These are phyloP conservation scores for Metarhizium robertsii DNA, from an alignment of 2,329 filamentous ascomycete species.

Conservation along the genomic window DNA sequence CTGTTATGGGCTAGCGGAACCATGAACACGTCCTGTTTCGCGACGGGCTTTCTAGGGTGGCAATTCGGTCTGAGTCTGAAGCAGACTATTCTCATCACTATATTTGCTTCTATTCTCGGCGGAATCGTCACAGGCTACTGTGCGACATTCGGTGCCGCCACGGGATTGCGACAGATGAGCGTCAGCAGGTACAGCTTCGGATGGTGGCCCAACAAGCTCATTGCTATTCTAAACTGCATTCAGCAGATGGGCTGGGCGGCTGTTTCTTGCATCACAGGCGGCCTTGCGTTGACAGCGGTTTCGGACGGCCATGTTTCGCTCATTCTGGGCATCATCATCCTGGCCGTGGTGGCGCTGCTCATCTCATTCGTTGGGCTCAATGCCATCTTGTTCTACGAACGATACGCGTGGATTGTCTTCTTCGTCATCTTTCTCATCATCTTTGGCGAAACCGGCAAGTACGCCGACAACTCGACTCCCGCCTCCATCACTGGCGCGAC, in stretches of 20 bases:
- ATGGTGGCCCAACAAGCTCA: conserved; percentile 40
- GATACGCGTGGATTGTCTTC: conserved; percentile 38
- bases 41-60: conserved; percentile 40
- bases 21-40: conserved; percentile 41
- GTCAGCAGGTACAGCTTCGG: conserved; percentile 40
- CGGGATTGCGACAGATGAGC: conserved; percentile 40
- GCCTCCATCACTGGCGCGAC: conserved; percentile 23
- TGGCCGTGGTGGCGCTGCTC: conserved; percentile 36
- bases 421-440: conserved; percentile 40
- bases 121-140: conserved; percentile 29
- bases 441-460: conserved; percentile 33
- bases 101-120: conserved; percentile 34
- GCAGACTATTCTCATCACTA: conserved; percentile 33
- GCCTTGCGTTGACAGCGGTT: conserved; percentile 37
- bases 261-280: conserved; percentile 42
- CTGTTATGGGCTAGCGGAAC: conserved; percentile 42
- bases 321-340: conserved; percentile 43
- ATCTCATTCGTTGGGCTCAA: conserved; percentile 43
- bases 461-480: conserved; percentile 28
- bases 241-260: conserved; percentile 39
- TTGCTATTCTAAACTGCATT: conserved; percentile 31
- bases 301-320: conserved; percentile 34
- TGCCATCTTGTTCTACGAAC: conserved; percentile 38
- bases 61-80: conserved; percentile 36
- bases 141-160: conserved; percentile 39